Evolutionary conservation across 805 yeast species (phyloP).

Genomic region (Candida michaelii): DNA sequence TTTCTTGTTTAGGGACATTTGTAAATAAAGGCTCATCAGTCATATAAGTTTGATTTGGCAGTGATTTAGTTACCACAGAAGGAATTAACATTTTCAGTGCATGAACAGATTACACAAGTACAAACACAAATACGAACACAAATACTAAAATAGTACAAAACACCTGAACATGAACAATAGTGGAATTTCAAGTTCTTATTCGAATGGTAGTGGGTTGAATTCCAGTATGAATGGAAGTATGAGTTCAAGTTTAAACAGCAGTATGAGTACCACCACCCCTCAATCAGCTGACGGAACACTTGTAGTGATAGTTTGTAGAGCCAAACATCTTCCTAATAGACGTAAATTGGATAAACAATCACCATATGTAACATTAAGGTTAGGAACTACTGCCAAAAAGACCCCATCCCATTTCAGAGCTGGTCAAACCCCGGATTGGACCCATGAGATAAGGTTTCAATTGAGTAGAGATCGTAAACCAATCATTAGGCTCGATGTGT

Average conservation of each 20-base stretch:
- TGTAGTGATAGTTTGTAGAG: constrained; percentile 75
- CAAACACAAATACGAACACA: not conserved
- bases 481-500: constrained; percentile 64
- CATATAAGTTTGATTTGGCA: not conserved
- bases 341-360: constrained; percentile 88
- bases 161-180: not conserved
- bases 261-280: constrained; percentile 9
- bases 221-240: not conserved
- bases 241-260: constrained; percentile 1
- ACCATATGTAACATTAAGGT: constrained; percentile 81
- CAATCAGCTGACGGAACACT: constrained; percentile 53
- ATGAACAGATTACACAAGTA: not conserved
- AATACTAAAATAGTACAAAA: too few species aligned
- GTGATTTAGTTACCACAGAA: too few species aligned
- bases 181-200: not conserved
- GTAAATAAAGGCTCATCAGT: constrained; percentile 9
- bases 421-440: constrained; percentile 93
- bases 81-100: too few species aligned
- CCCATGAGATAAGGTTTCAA: constrained; percentile 68
- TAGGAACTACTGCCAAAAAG: constrained; percentile 78
- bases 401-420: constrained; percentile 81
- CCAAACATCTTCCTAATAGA: constrained; percentile 82
- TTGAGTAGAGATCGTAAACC: constrained; percentile 65
- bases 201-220: too few species aligned
- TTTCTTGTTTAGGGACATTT: not conserved